Evolutionary conservation across 192 early-diverging fungal genomes (phyloP).

Genomic region (Backusella sp.): DNA sequence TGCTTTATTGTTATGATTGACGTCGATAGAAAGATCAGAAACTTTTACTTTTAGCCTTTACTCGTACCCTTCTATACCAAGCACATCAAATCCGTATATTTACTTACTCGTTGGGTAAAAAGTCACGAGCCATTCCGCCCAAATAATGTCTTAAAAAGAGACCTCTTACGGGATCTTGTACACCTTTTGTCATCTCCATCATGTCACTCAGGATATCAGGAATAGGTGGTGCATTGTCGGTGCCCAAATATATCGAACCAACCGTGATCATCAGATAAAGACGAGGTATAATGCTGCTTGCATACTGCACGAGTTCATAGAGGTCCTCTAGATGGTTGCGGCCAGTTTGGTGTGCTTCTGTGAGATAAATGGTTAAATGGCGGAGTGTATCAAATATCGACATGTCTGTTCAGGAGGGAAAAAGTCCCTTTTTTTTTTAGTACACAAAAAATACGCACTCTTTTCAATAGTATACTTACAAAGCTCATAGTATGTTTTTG

Average conservation of each 20-base stretch:
- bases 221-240: slow-evolving; percentile 78
- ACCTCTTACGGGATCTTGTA: slow-evolving; percentile 97
- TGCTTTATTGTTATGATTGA: not conserved
- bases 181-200: slow-evolving; percentile 98
- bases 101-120: slow-evolving; percentile 73
- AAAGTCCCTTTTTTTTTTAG: not conserved
- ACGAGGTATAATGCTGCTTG: slow-evolving; percentile 97
- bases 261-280: slow-evolving; percentile 99
- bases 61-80: not conserved
- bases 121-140: slow-evolving; percentile 92
- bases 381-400: slow-evolving; percentile 96
- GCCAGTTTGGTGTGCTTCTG: slow-evolving; percentile 81
- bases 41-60: not conserved
- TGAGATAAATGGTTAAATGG: slow-evolving; percentile 87
- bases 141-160: slow-evolving; percentile 97
- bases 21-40: not conserved
- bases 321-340: slow-evolving; percentile 82
- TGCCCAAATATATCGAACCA: slow-evolving; percentile 93
- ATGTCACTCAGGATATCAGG: slow-evolving; percentile 98
- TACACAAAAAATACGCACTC: not conserved
- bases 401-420: slow-evolving; percentile 65
- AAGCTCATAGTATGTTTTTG: slow-evolving; percentile 98
- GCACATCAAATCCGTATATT: not conserved
- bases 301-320: slow-evolving; percentile 99
- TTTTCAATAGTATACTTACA: slow-evolving; percentile 56